Conservation (phyloP, 129 eudicot genomes). For the Artemisia annua region DNA sequence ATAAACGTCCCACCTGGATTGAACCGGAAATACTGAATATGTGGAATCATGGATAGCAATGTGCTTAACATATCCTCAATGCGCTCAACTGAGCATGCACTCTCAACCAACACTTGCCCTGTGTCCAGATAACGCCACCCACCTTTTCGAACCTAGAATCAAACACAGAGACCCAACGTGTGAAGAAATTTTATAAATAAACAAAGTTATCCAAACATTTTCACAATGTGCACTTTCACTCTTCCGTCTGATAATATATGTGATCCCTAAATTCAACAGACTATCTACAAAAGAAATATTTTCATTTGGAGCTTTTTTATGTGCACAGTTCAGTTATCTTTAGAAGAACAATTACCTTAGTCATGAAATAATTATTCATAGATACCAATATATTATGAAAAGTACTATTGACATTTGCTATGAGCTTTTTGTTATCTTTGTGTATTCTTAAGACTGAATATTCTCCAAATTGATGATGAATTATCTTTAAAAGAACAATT, state of each 20-base stretch:
- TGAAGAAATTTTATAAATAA: not conserved
- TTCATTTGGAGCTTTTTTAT: not conserved
- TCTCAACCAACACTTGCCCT: conserved; percentile 91
- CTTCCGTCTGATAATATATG: not conserved
- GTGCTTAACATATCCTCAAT: conserved; percentile 87
- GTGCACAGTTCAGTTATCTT: not conserved
- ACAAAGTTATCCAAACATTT: not conserved
- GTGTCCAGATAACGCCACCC: conserved; percentile 98
- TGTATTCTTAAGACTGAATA: not conserved
- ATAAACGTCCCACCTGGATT: conserved; percentile 68
- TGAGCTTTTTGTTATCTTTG: not conserved
- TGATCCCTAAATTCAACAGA: not conserved
- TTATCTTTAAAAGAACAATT: not conserved
- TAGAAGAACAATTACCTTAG: not conserved
- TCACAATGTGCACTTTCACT: not conserved
- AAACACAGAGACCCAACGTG: not conserved
- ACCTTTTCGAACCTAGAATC: conserved; percentile 70
- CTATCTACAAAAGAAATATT: not conserved
- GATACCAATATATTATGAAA: not conserved
- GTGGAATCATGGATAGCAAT: conserved; percentile 89
- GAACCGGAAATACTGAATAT: conserved; percentile 79
- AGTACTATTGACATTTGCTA: conserved; percentile 2
- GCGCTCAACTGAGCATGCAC: conserved; percentile 96
- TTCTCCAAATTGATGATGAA: not conserved
- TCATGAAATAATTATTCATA: conserved; percentile 3